Conservation (phyloP, 2,329 filamentous ascomycete genomes). For the Macrophomina phaseolina region DNA sequence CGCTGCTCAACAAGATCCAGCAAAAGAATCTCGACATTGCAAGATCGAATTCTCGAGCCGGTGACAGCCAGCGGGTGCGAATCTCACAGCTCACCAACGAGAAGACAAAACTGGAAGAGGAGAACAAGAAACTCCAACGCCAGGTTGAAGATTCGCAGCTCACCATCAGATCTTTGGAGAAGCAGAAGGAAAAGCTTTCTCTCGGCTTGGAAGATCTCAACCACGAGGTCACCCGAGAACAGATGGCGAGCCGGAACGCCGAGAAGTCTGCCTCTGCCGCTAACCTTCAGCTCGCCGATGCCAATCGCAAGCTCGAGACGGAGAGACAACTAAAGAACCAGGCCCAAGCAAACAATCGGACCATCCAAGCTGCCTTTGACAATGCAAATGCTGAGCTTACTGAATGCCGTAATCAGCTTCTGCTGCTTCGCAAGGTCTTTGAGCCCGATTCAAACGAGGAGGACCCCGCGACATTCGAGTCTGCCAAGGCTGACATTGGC, state of each 20-base stretch:
- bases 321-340: constrained; percentile 85
- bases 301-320: constrained; percentile 86
- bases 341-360: constrained; percentile 82
- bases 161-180: constrained; percentile 81
- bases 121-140: constrained; percentile 78
- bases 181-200: constrained; percentile 91
- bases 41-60: constrained; percentile 83
- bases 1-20: constrained; percentile 94
- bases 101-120: constrained; percentile 81
- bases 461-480: constrained; percentile 65
- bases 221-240: constrained; percentile 87
- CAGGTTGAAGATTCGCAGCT: constrained; percentile 87
- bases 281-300: constrained; percentile 83
- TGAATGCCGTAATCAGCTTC: constrained; percentile 78
- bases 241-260: constrained; percentile 85
- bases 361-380: constrained; percentile 79
- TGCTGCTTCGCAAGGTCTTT: constrained; percentile 83
- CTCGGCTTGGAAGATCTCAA: constrained; percentile 89
- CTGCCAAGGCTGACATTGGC: constrained; percentile 70
- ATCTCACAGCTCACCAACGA: constrained; percentile 77
- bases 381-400: constrained; percentile 79
- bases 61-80: constrained; percentile 80
- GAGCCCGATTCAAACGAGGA: constrained; percentile 74
- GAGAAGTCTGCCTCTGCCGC: constrained; percentile 85
- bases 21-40: constrained; percentile 98